Percentiles rank a stretch among this genome's conserved stretches.
Conservation (phyloP, 2,329 filamentous ascomycete genomes). For the Colletotrichum sp. region DNA sequence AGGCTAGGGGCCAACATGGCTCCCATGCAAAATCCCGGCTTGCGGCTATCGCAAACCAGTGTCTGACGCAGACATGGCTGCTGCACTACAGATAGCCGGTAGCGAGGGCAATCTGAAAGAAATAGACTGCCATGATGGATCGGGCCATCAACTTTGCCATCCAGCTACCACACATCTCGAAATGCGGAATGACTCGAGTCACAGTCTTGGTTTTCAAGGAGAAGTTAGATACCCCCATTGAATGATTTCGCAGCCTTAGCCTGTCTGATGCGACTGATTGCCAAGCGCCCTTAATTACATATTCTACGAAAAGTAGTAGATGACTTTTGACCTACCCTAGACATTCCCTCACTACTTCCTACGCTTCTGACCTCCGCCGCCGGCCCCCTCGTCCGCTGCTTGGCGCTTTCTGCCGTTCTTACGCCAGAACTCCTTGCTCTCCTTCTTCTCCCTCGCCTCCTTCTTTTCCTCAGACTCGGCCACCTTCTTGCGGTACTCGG, state of each 20-base stretch:
- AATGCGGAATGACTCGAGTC: background rate
- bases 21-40: background rate
- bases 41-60: background rate
- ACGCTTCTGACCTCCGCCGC: constrained; percentile 32
- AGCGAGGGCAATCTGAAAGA: background rate
- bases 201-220: background rate
- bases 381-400: constrained; percentile 45
- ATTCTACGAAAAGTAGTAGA: background rate
- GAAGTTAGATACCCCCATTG: constrained; percentile 11
- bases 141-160: background rate
- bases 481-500: constrained; percentile 82
- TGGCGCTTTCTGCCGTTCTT: constrained; percentile 79
- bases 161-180: background rate
- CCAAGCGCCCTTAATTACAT: constrained; percentile 9
- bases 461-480: constrained; percentile 85
- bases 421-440: constrained; percentile 92
- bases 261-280: background rate
- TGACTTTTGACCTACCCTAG: background rate
- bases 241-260: constrained; percentile 1
- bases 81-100: background rate
- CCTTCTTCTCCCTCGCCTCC: constrained; percentile 83
- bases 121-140: background rate
- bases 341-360: constrained; percentile 11
- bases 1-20: background rate
- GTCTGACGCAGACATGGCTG: background rate